Percentiles rank a stretch among this genome's conserved stretches.
These are phyloP conservation scores for Pythium scleroteichum DNA, from an alignment of 352 stramenopile species.

Conservation along the genomic window DNA sequence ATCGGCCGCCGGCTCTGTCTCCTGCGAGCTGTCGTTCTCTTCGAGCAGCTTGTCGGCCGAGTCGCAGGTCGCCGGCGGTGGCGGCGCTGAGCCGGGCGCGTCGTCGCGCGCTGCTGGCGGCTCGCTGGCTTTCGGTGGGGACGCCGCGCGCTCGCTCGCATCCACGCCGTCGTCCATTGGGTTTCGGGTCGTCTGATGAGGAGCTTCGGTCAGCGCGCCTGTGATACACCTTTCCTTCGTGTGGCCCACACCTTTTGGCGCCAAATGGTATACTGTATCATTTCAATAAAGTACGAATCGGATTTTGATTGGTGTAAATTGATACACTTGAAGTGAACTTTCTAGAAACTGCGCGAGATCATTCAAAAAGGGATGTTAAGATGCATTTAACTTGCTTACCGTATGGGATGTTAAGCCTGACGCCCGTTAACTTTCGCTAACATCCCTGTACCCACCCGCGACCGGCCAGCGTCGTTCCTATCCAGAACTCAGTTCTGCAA, in stretches of 20 bases:
- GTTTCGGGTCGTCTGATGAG: too few species aligned
- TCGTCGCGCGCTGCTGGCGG: too few species aligned
- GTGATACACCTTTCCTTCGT: neutral
- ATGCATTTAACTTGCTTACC: slow-evolving; percentile 1
- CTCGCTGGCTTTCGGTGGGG: neutral
- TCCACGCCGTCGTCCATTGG: slow-evolving; percentile 1
- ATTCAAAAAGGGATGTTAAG: neutral
- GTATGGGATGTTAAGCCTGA: slow-evolving; percentile 9
- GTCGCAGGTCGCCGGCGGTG: slow-evolving; percentile 9
- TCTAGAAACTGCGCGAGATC: slow-evolving; percentile 14
- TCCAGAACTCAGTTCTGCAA: neutral
- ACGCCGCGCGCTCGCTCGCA: neutral
- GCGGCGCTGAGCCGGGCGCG: neutral
- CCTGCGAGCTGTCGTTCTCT: slow-evolving; percentile 22
- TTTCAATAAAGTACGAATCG: slow-evolving; percentile 10
- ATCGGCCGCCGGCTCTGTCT: neutral
- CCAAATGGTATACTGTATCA: slow-evolving; percentile 14
- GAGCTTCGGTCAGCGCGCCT: neutral
- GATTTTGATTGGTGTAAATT: slow-evolving; percentile 15
- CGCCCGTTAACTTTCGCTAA: slow-evolving; percentile 15
- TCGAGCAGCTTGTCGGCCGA: slow-evolving; percentile 18
- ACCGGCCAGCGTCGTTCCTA: neutral
- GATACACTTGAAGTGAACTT: slow-evolving; percentile 2
- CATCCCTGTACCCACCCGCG: neutral
- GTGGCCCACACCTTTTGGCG: slow-evolving; percentile 31